Base-by-base conservation (phyloP, 495 filamentous ascomycete genomes). In the Penicillium coprophilum region DNA sequence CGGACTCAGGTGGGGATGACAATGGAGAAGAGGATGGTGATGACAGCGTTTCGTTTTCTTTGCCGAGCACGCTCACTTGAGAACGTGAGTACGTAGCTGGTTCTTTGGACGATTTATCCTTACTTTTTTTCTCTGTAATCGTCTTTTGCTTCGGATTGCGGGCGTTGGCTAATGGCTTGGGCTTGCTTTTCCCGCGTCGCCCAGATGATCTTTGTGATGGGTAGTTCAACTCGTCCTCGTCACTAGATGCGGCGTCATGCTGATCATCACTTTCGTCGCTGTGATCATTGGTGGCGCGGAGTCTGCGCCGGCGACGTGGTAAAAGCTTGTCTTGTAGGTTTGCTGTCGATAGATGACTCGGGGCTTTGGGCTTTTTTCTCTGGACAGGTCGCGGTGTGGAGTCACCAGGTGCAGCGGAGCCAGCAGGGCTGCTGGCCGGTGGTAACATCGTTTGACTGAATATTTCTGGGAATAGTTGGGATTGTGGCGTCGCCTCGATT, bases 371-470 rank as follows among this genome's bases (percentile, higher is more conserved):
- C 20, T 50, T 60, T 41, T 63, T 75, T 15, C 57, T 72, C 17
- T 56, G 64, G 48, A 5, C 50, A 19, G 12, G 41, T 12, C 45
- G 59, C 13, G n/a, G 19, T 3, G 64, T 63, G n/a, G 61, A 55
- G 11, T 39, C 38, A 28, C 36, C 34, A 5, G 50, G 30, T 30
- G 57, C 34, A 21, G 38, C 40, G 15, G 65, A 62, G 13, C 50
- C 40, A 53, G 57, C 73, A 75, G 67, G 58, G 32, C 79, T 82
- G 55, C 80, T 83, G 50, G 67, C 57, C 4, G 82, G 82, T 4
- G 77, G 78, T 34, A 72, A 77, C 78, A 82, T 75, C 1, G 78
- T 83, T 56, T 78, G 74, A 52, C 75, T 82, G 32, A 74, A 61
- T 7, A 65, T 50, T 55, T 77, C 75, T 6, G 71, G 58, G n/a